Base-by-base conservation (phyloP, 805 yeast species). In the Candida succiphila region DNA sequence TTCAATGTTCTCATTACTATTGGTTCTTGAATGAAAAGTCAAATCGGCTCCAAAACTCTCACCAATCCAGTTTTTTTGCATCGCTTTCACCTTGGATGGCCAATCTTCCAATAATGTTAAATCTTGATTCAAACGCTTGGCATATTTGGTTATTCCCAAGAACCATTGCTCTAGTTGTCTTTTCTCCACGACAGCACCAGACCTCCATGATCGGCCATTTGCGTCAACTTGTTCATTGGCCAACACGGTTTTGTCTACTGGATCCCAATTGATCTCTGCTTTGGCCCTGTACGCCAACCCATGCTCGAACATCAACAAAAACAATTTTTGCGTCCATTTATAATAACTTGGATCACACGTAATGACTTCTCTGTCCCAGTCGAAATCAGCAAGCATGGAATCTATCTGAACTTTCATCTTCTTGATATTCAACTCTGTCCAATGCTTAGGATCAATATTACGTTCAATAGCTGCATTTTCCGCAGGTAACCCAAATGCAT, bases 191-290 rank as follows among this genome's bases (percentile, higher is more conserved):
- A 78, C 38, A 0, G 97, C 98, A 4, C 98, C 98, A 2, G 96
- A 86, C 54, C 98, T 72, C 98, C 98, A 92, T 0, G 96, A 86
- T 35, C 77, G 65, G 1, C 98, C 98, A 29, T 84, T 72, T 2
- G 78, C 54, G 54, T 92, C 98, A 3, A 92, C 96, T 56, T 92
- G 98, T 57, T 92, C 98, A 52, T 82, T 92, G 2, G 98, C 98
- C 38, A 92, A 63, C 2, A 92, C 98, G 0, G 98, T 92, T 42
- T 80, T 72, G 48, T 92, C 98, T 0, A 92, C 73, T 0, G 98
- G 98, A 56, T 92, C 98, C 98, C 98, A 92, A 51, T 92, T 92
- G 38, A 92, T 92, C 45, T 79, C 87, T 0, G 96, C 94, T 31
- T 77, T 76, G 30, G 79, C 78, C 42, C 88, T 68, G 49, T 92